These are phyloP conservation scores for Aspergillus sergii DNA, from an alignment of 2,329 filamentous ascomycete species.

Conservation along the genomic window DNA sequence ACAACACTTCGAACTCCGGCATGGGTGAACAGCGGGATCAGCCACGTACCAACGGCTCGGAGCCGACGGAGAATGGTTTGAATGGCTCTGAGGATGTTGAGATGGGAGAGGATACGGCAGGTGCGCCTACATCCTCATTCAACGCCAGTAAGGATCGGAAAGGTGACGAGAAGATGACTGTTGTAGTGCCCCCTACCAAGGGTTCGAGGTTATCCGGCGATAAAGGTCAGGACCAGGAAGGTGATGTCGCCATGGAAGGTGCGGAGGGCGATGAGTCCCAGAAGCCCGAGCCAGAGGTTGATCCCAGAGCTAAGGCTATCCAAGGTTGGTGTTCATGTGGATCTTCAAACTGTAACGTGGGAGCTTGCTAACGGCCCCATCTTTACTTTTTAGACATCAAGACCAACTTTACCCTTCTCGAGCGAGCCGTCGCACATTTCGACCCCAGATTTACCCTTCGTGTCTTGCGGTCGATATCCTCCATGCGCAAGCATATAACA, in stretches of 20 bases:
- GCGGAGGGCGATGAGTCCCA: slow-evolving; percentile 44
- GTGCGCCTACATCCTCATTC: slow-evolving; percentile 52
- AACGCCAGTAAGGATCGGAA: slow-evolving; percentile 70
- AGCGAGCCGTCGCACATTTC: slow-evolving; percentile 88
- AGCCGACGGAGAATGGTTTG: slow-evolving; percentile 69
- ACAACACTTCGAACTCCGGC: slow-evolving; percentile 38
- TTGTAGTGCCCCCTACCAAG: slow-evolving; percentile 76
- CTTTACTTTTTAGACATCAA: slow-evolving; percentile 71
- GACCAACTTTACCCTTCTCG: slow-evolving; percentile 87
- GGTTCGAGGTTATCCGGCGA: slow-evolving; percentile 60
- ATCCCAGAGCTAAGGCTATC: slow-evolving; percentile 54
- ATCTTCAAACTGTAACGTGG: not conserved
- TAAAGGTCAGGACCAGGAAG: slow-evolving; percentile 63
- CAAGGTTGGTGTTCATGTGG: slow-evolving; percentile 38
- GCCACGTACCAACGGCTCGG: slow-evolving; percentile 66
- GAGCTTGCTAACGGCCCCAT: slow-evolving; percentile 10
- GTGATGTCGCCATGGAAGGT: slow-evolving; percentile 72
- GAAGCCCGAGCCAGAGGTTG: slow-evolving; percentile 49
- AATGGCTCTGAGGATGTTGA: slow-evolving; percentile 69
- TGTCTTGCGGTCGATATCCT: slow-evolving; percentile 92
- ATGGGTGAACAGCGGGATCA: slow-evolving; percentile 75
- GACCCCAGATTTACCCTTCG: slow-evolving; percentile 93
- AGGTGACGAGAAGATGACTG: slow-evolving; percentile 76
- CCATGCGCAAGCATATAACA: slow-evolving; percentile 86
- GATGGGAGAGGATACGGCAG: slow-evolving; percentile 66